Percentiles rank a stretch among this genome's conserved stretches.
phyloP scores from a whole-genome alignment of 2,329 filamentous ascomycete species.

The Phaeophleospora eucalypticola region DNA sequence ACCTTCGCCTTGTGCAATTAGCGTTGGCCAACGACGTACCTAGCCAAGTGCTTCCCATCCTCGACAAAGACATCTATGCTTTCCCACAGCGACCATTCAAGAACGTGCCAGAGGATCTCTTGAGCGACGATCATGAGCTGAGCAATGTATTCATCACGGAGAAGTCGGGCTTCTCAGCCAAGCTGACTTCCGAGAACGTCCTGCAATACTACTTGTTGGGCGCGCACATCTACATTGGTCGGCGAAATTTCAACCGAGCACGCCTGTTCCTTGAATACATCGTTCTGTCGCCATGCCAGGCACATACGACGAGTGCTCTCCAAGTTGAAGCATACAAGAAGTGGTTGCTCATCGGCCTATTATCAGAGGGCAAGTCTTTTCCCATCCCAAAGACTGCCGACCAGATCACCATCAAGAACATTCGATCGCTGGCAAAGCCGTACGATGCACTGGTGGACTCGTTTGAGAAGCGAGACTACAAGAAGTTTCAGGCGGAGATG shows the following conservation, averaged over 20 bases:
- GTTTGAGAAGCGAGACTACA: slow-evolving; percentile 59
- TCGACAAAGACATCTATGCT: slow-evolving; percentile 64
- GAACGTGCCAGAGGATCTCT: slow-evolving; percentile 37
- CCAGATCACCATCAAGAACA: slow-evolving; percentile 51
- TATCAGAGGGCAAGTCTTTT: slow-evolving; percentile 62
- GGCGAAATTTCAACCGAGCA: slow-evolving; percentile 42
- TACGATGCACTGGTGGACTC: slow-evolving; percentile 68
- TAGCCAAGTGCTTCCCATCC: slow-evolving; percentile 54
- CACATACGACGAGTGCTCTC: slow-evolving; percentile 61
- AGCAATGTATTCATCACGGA: slow-evolving; percentile 58
- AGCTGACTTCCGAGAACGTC: slow-evolving; percentile 51
- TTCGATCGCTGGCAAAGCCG: slow-evolving; percentile 58
- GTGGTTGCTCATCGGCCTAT: slow-evolving; percentile 73
- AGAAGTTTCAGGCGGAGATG: slow-evolving; percentile 60
- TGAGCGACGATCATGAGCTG: slow-evolving; percentile 39
- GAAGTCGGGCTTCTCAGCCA: slow-evolving; percentile 53
- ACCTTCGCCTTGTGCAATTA: slow-evolving; percentile 55
- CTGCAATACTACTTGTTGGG: slow-evolving; percentile 52
- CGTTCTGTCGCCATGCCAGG: slow-evolving; percentile 63
- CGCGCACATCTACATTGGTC: slow-evolving; percentile 45
- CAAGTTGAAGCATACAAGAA: slow-evolving; percentile 91
- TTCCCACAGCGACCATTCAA: slow-evolving; percentile 47
- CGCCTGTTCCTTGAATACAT: slow-evolving; percentile 45
- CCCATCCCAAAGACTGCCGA: slow-evolving; percentile 56
- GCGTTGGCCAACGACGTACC: slow-evolving; percentile 54